These are phyloP conservation scores for Artemisia tridentata DNA, from an alignment of 129 eudicot species.

Conservation along the genomic window DNA sequence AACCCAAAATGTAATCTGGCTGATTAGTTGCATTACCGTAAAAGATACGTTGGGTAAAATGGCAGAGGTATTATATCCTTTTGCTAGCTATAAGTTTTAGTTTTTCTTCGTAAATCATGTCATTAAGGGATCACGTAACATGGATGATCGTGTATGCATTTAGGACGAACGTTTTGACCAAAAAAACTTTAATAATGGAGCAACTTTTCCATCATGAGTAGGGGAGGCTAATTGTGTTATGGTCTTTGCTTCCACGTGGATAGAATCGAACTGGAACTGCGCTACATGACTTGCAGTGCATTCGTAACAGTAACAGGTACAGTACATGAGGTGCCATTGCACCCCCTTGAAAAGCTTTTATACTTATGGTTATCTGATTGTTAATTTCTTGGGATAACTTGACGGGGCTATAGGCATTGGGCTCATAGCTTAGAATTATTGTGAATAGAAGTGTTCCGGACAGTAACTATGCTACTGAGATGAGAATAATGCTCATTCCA, in stretches of 20 bases:
- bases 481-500: too few species aligned
- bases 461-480: too few species aligned
- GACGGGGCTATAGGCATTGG: too few species aligned
- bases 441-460: too few species aligned
- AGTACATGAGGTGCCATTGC: too few species aligned
- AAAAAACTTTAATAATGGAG: constrained; percentile 65
- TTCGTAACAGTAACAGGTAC: too few species aligned
- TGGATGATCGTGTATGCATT: not conserved
- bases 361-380: too few species aligned
- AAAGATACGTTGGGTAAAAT: constrained; percentile 92
- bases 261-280: constrained; percentile 91
- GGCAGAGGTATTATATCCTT: constrained; percentile 51
- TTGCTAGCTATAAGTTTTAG: not conserved
- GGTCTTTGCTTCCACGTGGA: constrained; percentile 86
- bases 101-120: not conserved
- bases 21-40: constrained; percentile 70
- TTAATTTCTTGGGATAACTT: too few species aligned
- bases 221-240: constrained; percentile 92
- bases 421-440: too few species aligned
- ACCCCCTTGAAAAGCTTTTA: too few species aligned
- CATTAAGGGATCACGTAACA: not conserved
- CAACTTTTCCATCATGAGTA: constrained; percentile 80
- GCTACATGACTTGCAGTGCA: constrained; percentile 12
- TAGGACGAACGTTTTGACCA: constrained; percentile 82
- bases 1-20: constrained; percentile 89